These are phyloP conservation scores for Carpinus viminea DNA, from an alignment of 306 rosid species.

Conservation along the genomic window DNA sequence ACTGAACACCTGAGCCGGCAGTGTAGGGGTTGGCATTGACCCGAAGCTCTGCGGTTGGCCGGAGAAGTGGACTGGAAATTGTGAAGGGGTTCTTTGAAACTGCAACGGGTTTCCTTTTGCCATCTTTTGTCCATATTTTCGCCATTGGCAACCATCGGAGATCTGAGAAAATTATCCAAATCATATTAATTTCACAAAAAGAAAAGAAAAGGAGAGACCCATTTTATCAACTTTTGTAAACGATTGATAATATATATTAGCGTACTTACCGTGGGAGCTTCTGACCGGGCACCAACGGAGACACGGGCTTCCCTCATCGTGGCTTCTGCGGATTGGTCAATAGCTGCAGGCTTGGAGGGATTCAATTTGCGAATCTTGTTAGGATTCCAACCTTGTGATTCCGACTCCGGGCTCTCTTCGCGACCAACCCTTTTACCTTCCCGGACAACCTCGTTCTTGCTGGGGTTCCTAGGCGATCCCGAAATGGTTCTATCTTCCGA, in stretches of 20 bases:
- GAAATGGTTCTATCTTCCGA: slow-evolving; percentile 81
- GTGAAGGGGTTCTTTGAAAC: slow-evolving; percentile 51
- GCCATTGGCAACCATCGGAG: slow-evolving; percentile 97
- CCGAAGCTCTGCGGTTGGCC: slow-evolving; percentile 56
- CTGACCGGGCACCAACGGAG: slow-evolving; percentile 92
- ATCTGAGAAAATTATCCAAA: slow-evolving; percentile 49
- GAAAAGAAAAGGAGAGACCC: neutral
- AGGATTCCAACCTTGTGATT: slow-evolving; percentile 63
- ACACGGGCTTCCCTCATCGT: slow-evolving; percentile 98
- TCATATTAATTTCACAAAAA: neutral
- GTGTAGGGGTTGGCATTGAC: slow-evolving; percentile 27
- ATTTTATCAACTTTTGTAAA: neutral
- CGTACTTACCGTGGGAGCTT: slow-evolving; percentile 79
- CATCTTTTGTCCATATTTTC: slow-evolving; percentile 96
- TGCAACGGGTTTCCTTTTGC: slow-evolving; percentile 82
- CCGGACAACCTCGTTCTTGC: slow-evolving; percentile 24
- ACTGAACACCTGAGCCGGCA: slow-evolving; percentile 45
- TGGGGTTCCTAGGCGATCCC: slow-evolving; percentile 55
- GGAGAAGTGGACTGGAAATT: slow-evolving; percentile 61
- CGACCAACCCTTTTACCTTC: slow-evolving; percentile 49
- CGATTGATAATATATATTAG: neutral
- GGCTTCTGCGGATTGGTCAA: slow-evolving; percentile 73
- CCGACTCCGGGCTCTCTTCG: slow-evolving; percentile 81
- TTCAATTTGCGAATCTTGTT: slow-evolving; percentile 56
- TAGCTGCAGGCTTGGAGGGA: slow-evolving; percentile 23